These are phyloP conservation scores for Chlamydomonas sphaeroides DNA, from an alignment of 139 green algal species.

Conservation along the genomic window DNA sequence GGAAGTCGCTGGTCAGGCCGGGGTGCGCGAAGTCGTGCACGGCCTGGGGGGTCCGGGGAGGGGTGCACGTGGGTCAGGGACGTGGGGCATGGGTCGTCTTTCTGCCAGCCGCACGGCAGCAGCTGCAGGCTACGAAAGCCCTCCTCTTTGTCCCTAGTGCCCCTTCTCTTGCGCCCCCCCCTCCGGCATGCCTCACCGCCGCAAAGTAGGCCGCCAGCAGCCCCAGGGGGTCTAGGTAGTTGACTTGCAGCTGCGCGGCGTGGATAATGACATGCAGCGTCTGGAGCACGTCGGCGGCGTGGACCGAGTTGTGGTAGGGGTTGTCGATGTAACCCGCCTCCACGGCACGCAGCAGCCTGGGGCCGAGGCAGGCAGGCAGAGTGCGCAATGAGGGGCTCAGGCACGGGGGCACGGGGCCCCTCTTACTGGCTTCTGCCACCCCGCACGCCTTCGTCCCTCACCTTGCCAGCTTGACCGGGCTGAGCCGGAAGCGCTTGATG, in stretches of 20 bases:
- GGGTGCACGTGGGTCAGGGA: too few relatives aligned
- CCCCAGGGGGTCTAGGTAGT: slow-evolving; percentile 42
- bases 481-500: slow-evolving; percentile 24
- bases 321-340: slow-evolving; percentile 43
- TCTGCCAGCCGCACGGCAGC: too few relatives aligned
- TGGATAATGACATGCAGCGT: slow-evolving; percentile 61
- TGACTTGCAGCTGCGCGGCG: slow-evolving; percentile 28
- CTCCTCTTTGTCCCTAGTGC: too few relatives aligned
- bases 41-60: slow-evolving; percentile 1
- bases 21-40: slow-evolving; percentile 51
- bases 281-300: slow-evolving; percentile 54
- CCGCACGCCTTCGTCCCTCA: not conserved
- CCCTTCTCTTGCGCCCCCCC: too few relatives aligned
- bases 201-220: slow-evolving; percentile 55
- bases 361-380: too few relatives aligned
- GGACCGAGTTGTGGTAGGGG: slow-evolving; percentile 51
- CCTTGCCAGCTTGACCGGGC: slow-evolving; percentile 36
- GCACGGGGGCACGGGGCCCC: too few relatives aligned
- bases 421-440: too few relatives aligned
- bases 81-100: too few relatives aligned
- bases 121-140: too few relatives aligned
- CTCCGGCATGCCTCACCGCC: slow-evolving; percentile 3
- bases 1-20: slow-evolving; percentile 65
- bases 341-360: slow-evolving; percentile 29
- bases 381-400: too few relatives aligned